phyloP scores from a whole-genome alignment of 805 yeast species.

The Nakazawaea ishiwadae region DNA sequence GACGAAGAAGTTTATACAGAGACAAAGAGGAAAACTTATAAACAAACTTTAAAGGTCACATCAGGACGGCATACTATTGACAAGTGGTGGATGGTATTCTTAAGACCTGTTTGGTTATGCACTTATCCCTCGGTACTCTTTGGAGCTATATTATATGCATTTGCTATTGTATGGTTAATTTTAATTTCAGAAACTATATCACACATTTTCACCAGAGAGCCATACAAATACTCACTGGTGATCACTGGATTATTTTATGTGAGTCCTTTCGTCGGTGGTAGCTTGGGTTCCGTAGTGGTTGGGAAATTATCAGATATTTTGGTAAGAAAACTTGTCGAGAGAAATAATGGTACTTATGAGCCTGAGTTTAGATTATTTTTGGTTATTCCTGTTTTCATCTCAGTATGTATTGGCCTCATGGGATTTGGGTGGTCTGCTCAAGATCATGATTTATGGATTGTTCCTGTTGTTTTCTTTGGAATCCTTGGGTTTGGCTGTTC shows the following conservation, averaged over 20 bases:
- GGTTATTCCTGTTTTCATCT: slow-evolving; percentile 43
- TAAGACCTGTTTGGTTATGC: slow-evolving; percentile 48
- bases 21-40: slow-evolving; percentile 17
- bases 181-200: slow-evolving; percentile 54
- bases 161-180: slow-evolving; percentile 62
- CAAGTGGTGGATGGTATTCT: slow-evolving; percentile 49
- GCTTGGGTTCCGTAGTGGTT: slow-evolving; percentile 49
- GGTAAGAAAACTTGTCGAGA: slow-evolving; percentile 38
- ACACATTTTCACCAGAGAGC: slow-evolving; percentile 38
- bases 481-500: slow-evolving; percentile 56
- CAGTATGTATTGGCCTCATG: slow-evolving; percentile 46
- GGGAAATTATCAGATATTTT: slow-evolving; percentile 46
- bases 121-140: slow-evolving; percentile 47
- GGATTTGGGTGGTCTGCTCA: slow-evolving; percentile 61
- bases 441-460: slow-evolving; percentile 46
- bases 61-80: slow-evolving; percentile 48
- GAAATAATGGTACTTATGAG: slow-evolving; percentile 52
- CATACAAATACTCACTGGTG: slow-evolving; percentile 40
- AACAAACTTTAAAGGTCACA: slow-evolving; percentile 32
- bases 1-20: background rate
- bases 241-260: slow-evolving; percentile 50
- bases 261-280: slow-evolving; percentile 54
- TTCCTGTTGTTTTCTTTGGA: slow-evolving; percentile 53
- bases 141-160: slow-evolving; percentile 46
- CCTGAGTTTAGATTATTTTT: slow-evolving; percentile 57